Evolutionary conservation across 257 asterid genomes (phyloP), one percentile per base, ranked within the genome.

Genomic region (Thymus mandschuricus): DNA sequence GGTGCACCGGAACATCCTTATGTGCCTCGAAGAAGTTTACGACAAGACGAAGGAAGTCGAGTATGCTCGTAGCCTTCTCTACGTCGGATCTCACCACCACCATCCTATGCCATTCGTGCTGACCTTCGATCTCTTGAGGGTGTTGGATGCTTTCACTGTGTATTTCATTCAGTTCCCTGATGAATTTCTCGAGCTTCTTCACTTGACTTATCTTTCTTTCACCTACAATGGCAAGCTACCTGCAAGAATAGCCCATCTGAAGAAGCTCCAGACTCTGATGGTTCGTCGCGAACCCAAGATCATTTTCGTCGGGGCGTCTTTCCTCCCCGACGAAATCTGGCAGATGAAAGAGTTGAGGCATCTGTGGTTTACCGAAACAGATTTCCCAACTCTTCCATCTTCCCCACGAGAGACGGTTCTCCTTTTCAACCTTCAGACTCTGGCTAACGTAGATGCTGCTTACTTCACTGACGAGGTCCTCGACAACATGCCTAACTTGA

Each of bases 301-400:
- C 66, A 64, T 69, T 64, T 74, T 64, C 29, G 7, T 73, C 0
- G 81, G 72, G 1, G 28, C 60, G 28, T 55, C 83, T 2, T 44
- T 64, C 63, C 80, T 79, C 61, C 83, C 83, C 0, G 71, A 12
- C 1, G 82, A 61, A 54, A 70, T 81, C 3, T 81, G 85, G 85
- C 27, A 13, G 69, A 69, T 81, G 85, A 60, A 74, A 8, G 51
- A 74, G 38, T 15, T 81, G 52, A 74, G 85, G 75, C 85, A 81
- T 70, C 76, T 81, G 13, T 5, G 38, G 40, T 43, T 76, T n/a
- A 74, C 49, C 0, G 75, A 66, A 11, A 71, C 69, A 46, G 46
- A 56, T 21, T 43, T 81, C 55, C 80, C 80, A n/a, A 4, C 28
- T 49, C 38, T 13, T 21, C 70, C 52, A 10, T 2, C 75, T 3